Evolutionary conservation across 2,329 filamentous ascomycete genomes (phyloP), one percentile per base, ranked within the genome.

Genomic region (Samsoniella hepiali): DNA sequence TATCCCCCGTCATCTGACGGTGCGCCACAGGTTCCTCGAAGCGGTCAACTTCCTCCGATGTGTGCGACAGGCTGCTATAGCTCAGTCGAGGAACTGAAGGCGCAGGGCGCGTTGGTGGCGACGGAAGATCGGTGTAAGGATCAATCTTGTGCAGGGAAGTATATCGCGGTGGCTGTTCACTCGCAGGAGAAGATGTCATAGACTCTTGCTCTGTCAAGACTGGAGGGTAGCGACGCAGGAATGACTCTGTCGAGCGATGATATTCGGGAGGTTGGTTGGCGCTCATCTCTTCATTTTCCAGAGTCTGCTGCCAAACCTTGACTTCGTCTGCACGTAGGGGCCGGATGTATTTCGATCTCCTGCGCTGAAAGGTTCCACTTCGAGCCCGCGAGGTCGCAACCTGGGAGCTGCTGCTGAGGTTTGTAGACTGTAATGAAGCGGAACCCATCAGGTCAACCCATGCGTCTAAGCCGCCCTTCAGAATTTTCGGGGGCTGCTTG

Each of bases 381-480:
- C 67, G 66, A 60, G 66, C 69, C 61, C 83, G 79, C n/a, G 67
- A 53, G n/a, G 58, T 3, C 11, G 49, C 11, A 22, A 22, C 32
- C 5, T 58, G 58, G 3, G 45, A 38, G 32, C 17, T 22, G 32
- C 32, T 47, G 34, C 58, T 67, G 31, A 63, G 62, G n/a, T 67
- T 66, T 5, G 79, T 82, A 11, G 76, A 77, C 64, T 81, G 77
- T 9, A 88, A 78, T 1, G 89, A 88, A 60, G 87, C 83, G 13
- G 80, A 77, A 2, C 95, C 94, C 69, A 97, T 82, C n/a, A 95
- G 76, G 69, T 95, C 89, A 22, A 87, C 78, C 95, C 95, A 99
- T 5, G 92, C 91, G 68, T 93, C 87, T 11, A 99, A 75, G 0
- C 95, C 95, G 22, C 95, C 95, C 59, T 84, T 80, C 1, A 99